A percentile compares a stretch with the other conserved stretches of the same genome.
These are phyloP conservation scores for Boletus subcaerulescens DNA, from an alignment of 768 basidiomycete species.

Conservation along the genomic window DNA sequence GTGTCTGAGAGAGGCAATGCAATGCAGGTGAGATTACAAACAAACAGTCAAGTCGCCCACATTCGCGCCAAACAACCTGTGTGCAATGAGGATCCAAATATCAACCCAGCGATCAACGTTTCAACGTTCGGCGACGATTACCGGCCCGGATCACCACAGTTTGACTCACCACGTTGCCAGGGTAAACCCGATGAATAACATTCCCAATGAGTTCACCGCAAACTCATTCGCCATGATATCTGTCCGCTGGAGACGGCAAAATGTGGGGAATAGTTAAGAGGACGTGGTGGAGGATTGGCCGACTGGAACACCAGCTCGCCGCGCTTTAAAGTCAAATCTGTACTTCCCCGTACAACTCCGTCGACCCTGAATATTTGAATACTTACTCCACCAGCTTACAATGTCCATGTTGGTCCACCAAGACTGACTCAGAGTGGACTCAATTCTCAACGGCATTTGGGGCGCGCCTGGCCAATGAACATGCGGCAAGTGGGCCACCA, in stretches of 20 bases:
- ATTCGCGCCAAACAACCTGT: constrained; percentile 14
- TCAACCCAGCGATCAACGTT: background rate
- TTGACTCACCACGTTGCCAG: constrained; percentile 13
- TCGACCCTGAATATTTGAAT: background rate
- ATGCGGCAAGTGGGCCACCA: too few species aligned
- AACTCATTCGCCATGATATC: background rate
- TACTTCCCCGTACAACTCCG: background rate
- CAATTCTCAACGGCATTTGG: too few species aligned
- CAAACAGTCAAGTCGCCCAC: background rate
- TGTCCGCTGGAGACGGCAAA: too few species aligned
- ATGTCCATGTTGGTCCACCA: too few species aligned
- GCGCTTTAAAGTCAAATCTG: background rate
- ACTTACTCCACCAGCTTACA: too few species aligned
- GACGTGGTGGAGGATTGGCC: too few species aligned
- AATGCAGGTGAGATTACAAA: background rate
- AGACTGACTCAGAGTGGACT: too few species aligned
- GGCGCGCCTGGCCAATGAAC: too few species aligned
- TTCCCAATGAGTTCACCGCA: constrained; percentile 1
- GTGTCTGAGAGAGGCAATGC: background rate
- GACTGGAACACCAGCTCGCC: background rate
- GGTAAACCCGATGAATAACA: constrained; percentile 11
- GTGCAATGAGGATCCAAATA: background rate
- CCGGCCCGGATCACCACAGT: too few species aligned
- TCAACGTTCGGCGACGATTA: too few species aligned
- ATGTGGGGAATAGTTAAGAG: too few species aligned